These are phyloP conservation scores for Mycena belliarum DNA, from an alignment of 768 basidiomycete genomes.

Conservation along the genomic window DNA sequence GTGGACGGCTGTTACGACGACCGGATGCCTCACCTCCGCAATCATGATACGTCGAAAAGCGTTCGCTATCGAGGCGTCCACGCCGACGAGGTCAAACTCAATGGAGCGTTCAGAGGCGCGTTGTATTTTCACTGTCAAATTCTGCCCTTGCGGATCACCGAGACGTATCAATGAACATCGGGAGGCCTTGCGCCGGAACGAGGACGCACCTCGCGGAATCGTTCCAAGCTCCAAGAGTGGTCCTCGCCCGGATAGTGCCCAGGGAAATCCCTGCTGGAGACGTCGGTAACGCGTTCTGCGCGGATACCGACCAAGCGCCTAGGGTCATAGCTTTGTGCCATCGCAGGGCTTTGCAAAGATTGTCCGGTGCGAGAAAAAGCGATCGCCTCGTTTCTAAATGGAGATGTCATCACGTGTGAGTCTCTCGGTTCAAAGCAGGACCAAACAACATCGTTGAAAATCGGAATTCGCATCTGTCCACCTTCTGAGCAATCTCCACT, in stretches of 20 bases:
- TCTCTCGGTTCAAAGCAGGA: too few species aligned
- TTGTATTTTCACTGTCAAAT: slow-evolving; percentile 70
- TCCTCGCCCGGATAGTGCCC: slow-evolving; percentile 87
- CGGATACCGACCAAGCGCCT: slow-evolving; percentile 66
- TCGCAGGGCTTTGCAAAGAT: background rate
- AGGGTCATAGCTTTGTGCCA: slow-evolving; percentile 25
- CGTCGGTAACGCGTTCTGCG: slow-evolving; percentile 72
- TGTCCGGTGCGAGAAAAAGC: background rate
- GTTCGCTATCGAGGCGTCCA: slow-evolving; percentile 96
- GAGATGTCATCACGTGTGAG: background rate
- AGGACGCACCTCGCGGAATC: slow-evolving; percentile 71
- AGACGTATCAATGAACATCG: slow-evolving; percentile 17
- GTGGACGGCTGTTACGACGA: background rate
- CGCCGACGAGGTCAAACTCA: slow-evolving; percentile 94
- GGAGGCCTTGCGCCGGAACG: background rate
- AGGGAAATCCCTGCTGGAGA: slow-evolving; percentile 89
- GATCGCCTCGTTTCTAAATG: background rate
- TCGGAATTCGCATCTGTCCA: too few species aligned
- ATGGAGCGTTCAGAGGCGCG: slow-evolving; percentile 81
- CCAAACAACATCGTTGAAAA: background rate
- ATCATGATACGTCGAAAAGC: slow-evolving; percentile 91
- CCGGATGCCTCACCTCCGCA: slow-evolving; percentile 69
- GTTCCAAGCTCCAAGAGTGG: slow-evolving; percentile 76
- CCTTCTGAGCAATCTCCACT: background rate
- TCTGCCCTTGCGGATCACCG: slow-evolving; percentile 51